Evolutionary conservation across 352 stramenopile genomes (phyloP), one percentile per base, ranked within the genome.

Genomic region (Phytopythium helicoides): DNA sequence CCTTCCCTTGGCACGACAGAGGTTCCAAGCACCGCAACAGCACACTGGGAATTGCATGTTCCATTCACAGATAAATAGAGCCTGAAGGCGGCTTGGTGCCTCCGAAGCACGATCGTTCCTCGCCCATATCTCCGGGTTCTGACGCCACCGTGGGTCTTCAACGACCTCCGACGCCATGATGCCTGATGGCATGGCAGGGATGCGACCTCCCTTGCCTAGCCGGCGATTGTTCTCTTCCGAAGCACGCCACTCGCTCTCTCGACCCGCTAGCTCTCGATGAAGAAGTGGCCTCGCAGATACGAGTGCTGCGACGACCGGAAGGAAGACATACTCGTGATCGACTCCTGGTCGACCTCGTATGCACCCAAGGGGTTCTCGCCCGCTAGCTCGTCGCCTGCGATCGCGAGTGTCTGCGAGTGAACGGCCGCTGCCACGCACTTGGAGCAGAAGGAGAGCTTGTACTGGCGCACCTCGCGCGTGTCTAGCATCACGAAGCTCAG

Each of bases 341-440:
- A 66, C 45, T 66, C 58, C 31, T 66, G 53, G 21, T 70, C 57
- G 38, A 70, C 45, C 44, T 70, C 62, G 33, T 70, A 70, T 8
- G 58, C 57, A 26, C 38, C 36, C 57, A 66, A 63, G 33, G 49
- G 45, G 46, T 70, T 63, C 21, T 58, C 48, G 19, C 62, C 63
- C 28, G 47, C 52, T 14, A 71, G 35, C 38, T 71, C 63, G 33
- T 68, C 58, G 18, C 47, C 54, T 2, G 59, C 54, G 23, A 63
- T 59, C 15, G 59, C 47, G 26, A 66, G 6, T 11, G 63, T 46
- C n/a, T 50, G 47, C 23, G 44, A 28, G 41, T 55, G 41, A 25
- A 54, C 42, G 3, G 63, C 63, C 0, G 45, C 35, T 21, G 54
- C 53, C 9, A 68, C 58, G 28, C 63, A 71, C 1, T 44, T 6